Percentiles rank a stretch among this genome's conserved stretches.
Evolutionary conservation across 768 basidiomycete genomes (phyloP).

Genomic region (Mycena indigotica): DNA sequence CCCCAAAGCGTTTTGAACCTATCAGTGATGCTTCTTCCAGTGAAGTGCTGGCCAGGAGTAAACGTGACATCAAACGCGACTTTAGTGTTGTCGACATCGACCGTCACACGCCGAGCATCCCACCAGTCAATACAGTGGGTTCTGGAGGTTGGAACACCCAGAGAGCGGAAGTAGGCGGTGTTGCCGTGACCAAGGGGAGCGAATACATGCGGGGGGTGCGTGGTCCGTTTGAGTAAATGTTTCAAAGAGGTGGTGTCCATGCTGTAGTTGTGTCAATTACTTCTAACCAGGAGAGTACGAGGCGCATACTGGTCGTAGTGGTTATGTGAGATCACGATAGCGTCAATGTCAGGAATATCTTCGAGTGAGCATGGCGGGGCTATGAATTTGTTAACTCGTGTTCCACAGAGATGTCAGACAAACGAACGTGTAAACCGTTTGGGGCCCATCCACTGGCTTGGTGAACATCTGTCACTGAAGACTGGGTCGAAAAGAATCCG

Average conservation of each 20-base stretch:
- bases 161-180: conserved; percentile 38
- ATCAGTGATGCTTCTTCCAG: conserved; percentile 52
- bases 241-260: conserved; percentile 48
- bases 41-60: conserved; percentile 68
- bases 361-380: conserved; percentile 52
- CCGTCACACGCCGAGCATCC: conserved; percentile 46
- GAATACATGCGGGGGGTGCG: conserved; percentile 51
- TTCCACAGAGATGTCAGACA: not conserved
- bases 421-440: conserved; percentile 50
- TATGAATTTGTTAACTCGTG: conserved; percentile 20
- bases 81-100: conserved; percentile 25
- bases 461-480: conserved; percentile 55
- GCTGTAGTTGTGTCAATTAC: conserved; percentile 25
- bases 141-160: conserved; percentile 41
- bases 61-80: conserved; percentile 51
- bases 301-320: conserved; percentile 53
- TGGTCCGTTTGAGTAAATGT: conserved; percentile 36
- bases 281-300: not conserved
- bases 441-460: conserved; percentile 46
- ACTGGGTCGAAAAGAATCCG: conserved; percentile 57
- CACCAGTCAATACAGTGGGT: conserved; percentile 69
- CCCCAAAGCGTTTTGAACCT: conserved; percentile 64
- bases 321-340: conserved; percentile 63
- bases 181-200: conserved; percentile 54
- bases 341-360: conserved; percentile 63